A percentile compares a stretch with the other conserved stretches of the same genome.
Evolutionary conservation across 2,329 filamentous ascomycete genomes (phyloP).

Genomic region (Penicillium hordei): DNA sequence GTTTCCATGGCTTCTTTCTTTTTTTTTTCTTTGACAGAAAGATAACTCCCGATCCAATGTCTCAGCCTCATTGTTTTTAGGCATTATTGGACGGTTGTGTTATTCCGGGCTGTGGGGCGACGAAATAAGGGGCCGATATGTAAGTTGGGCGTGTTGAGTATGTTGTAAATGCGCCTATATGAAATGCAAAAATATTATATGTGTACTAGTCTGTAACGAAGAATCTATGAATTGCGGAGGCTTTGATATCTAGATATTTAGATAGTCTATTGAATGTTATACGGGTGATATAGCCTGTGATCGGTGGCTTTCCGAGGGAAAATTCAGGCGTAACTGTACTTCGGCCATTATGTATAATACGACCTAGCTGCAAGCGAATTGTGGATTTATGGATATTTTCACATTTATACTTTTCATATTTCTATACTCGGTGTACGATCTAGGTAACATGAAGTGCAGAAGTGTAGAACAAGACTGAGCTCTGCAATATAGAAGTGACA

Average conservation of each 20-base stretch:
- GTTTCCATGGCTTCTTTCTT: background rate
- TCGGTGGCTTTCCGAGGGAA: background rate
- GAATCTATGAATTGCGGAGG: background rate
- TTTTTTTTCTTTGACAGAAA: background rate
- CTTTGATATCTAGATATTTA: background rate
- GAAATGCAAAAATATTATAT: background rate
- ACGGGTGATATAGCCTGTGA: background rate
- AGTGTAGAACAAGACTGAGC: background rate
- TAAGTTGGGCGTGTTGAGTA: no score
- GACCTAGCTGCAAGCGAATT: background rate
- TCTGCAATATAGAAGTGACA: background rate
- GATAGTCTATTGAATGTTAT: background rate
- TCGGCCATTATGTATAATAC: background rate
- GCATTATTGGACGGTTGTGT: background rate
- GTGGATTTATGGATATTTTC: background rate
- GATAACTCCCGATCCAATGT: background rate
- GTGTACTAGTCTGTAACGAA: background rate
- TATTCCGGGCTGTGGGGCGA: background rate
- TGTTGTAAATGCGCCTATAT: background rate
- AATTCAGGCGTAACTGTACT: background rate
- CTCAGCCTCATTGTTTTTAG: background rate
- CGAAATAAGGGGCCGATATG: background rate
- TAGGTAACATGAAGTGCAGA: background rate
- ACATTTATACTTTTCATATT: background rate
- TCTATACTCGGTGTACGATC: background rate